phyloP scores from a whole-genome alignment of 2,329 filamentous ascomycete species.

The Ophiocordyceps camponoti-saundersi region DNA sequence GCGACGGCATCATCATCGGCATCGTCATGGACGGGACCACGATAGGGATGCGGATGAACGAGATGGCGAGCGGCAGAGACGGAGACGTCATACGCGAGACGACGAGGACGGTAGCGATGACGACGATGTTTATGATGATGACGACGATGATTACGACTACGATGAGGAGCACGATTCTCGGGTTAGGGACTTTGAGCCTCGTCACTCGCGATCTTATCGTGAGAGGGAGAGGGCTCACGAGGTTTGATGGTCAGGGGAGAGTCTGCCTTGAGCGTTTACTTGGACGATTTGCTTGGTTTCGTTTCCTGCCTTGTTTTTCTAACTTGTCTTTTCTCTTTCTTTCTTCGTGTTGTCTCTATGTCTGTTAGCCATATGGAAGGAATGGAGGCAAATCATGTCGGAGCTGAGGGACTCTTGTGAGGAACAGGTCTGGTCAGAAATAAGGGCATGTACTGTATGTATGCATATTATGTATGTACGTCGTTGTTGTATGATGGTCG shows the following conservation, averaged over 20 bases:
- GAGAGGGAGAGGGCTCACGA: conserved; percentile 6
- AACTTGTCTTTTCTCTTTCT: not conserved
- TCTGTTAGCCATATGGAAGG: too few relatives aligned
- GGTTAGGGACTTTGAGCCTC: conserved; percentile 4
- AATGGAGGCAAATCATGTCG: not conserved
- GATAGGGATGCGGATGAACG: conserved; percentile 12
- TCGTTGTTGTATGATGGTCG: not conserved
- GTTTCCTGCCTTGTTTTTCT: not conserved
- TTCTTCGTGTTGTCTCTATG: not conserved
- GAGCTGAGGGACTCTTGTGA: not conserved
- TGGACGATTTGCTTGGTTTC: not conserved
- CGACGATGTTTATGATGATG: conserved; percentile 8
- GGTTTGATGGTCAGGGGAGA: not conserved
- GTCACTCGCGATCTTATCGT: conserved; percentile 7
- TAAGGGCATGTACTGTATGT: not conserved
- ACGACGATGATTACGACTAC: conserved; percentile 7
- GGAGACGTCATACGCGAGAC: conserved; percentile 7
- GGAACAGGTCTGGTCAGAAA: not conserved
- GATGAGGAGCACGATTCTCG: not conserved
- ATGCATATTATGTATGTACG: not conserved
- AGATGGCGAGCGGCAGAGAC: conserved; percentile 5
- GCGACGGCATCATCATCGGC: conserved; percentile 9
- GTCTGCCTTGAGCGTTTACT: not conserved
- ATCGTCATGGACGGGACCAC: conserved; percentile 11
- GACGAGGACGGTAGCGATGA: conserved; percentile 7